Conservation (phyloP, 148 eudicot species). For the Rhododendron kiyosumense region DNA sequence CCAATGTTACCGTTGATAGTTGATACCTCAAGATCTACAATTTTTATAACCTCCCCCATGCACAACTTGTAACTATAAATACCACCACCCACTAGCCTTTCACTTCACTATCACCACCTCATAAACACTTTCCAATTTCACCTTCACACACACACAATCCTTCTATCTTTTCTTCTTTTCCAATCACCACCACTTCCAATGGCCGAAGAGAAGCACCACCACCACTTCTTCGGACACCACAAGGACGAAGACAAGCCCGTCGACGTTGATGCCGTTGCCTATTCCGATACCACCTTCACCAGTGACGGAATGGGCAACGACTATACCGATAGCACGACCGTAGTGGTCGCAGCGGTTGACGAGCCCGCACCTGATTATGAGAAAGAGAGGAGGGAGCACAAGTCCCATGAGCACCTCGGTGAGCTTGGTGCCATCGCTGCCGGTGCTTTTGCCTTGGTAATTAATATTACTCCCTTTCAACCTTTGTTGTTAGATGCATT, state of each 20-base stretch:
- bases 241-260: neutral
- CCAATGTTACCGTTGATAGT: neutral
- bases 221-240: neutral
- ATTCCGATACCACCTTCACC: neutral
- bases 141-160: neutral
- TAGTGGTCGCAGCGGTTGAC: neutral
- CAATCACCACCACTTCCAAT: neutral
- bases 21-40: neutral
- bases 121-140: neutral
- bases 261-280: neutral
- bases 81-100: neutral
- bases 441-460: slow-evolving; percentile 49
- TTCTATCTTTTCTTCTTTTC: no score
- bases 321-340: neutral
- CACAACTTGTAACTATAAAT: neutral
- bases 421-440: slow-evolving; percentile 35
- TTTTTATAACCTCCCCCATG: neutral
- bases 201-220: neutral
- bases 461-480: neutral
- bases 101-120: neutral
- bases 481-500: neutral
- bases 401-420: slow-evolving; percentile 23
- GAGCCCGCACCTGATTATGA: neutral
- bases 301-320: neutral
- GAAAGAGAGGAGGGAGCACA: slow-evolving; percentile 44